Evolutionary conservation across 2,329 filamentous ascomycete genomes (phyloP).

Genomic region (Colletotrichum sp.): DNA sequence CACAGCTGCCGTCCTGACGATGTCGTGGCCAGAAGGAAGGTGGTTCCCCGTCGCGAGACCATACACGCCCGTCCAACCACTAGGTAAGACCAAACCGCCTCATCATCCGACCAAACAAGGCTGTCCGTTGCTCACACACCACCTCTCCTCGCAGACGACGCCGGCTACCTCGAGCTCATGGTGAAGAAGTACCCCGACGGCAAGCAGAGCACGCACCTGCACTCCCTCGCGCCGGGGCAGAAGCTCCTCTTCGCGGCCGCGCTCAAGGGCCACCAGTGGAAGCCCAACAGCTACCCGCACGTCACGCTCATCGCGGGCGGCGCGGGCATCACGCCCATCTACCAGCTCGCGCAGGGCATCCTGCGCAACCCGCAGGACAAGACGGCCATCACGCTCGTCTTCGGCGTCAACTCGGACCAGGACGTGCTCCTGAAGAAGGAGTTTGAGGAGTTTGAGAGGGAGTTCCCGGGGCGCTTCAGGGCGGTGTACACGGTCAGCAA

Average conservation of each 20-base stretch:
- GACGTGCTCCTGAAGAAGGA: constrained; percentile 64
- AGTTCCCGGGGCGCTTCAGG: constrained; percentile 60
- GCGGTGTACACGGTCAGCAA: constrained; percentile 63
- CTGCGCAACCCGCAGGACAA: constrained; percentile 64
- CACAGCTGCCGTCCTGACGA: constrained; percentile 1
- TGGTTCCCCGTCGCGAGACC: constrained; percentile 67
- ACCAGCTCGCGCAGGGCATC: constrained; percentile 67
- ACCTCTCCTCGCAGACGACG: constrained; percentile 46
- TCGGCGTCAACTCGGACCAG: constrained; percentile 67
- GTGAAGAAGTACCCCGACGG: constrained; percentile 73
- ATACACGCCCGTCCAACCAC: constrained; percentile 67
- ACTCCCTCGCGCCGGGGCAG: constrained; percentile 67
- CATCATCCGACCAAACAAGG: background rate
- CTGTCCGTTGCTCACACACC: background rate
- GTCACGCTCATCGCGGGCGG: constrained; percentile 74
- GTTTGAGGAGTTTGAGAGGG: constrained; percentile 55
- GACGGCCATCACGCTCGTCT: constrained; percentile 68
- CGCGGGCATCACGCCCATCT: constrained; percentile 75
- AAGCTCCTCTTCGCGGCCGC: constrained; percentile 61
- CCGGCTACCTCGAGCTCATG: constrained; percentile 66
- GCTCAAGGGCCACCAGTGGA: constrained; percentile 60
- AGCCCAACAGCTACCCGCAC: constrained; percentile 50
- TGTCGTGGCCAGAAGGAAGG: constrained; percentile 59
- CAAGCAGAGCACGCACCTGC: constrained; percentile 68
- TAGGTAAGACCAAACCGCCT: constrained; percentile 37